Conservation (phyloP, 2,329 filamentous ascomycete species). For the Penicillium sp. region DNA sequence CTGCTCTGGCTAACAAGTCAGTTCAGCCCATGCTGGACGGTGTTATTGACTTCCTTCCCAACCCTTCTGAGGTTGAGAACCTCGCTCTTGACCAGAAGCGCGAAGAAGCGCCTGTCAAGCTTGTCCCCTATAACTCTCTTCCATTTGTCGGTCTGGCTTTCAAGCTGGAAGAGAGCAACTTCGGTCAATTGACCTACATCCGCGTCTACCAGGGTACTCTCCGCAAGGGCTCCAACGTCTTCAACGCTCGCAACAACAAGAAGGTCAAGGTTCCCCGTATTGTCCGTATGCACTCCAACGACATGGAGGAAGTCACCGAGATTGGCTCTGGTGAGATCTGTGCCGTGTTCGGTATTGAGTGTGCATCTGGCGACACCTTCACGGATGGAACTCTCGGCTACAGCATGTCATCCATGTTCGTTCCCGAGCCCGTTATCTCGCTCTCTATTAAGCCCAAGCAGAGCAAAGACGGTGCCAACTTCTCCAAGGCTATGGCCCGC, state of each 20-base stretch:
- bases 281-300: constrained; percentile 98
- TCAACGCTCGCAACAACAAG: constrained; percentile 91
- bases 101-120: constrained; percentile 74
- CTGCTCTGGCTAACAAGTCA: constrained; percentile 88
- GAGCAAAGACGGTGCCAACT: constrained; percentile 86
- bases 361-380: constrained; percentile 96
- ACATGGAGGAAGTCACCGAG: constrained; percentile 95
- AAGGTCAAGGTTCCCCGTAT: constrained; percentile 96
- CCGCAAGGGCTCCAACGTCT: constrained; percentile 83
- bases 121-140: constrained; percentile 88
- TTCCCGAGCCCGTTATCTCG: constrained; percentile 96
- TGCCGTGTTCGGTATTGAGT: constrained; percentile 96
- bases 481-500: constrained; percentile 97
- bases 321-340: constrained; percentile 97
- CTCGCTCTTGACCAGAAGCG: constrained; percentile 79
- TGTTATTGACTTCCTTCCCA: constrained; percentile 92
- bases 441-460: constrained; percentile 96
- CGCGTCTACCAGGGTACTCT: constrained; percentile 94
- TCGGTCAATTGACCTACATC: constrained; percentile 96
- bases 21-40: constrained; percentile 96
- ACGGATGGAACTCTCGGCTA: constrained; percentile 91
- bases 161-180: constrained; percentile 98
- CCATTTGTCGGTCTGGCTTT: constrained; percentile 96
- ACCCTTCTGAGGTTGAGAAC: constrained; percentile 86
- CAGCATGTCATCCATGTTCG: constrained; percentile 95